Base-by-base conservation (phyloP, 2,329 filamentous ascomycete species). In the Talaromyces funiculosus region DNA sequence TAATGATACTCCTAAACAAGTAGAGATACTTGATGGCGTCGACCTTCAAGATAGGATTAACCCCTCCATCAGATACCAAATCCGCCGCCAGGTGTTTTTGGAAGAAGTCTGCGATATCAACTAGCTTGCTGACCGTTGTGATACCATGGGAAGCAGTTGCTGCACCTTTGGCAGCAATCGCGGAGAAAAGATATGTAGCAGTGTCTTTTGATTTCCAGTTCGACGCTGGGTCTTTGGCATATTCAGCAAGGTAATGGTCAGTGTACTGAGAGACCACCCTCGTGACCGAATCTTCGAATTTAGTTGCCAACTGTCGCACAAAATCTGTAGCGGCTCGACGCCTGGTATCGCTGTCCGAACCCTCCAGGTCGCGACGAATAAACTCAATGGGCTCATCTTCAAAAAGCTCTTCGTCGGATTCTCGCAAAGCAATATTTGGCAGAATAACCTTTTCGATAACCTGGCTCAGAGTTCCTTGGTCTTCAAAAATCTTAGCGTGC, bases 321-420 rank as follows among this genome's bases (percentile, higher is more conserved):
- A 99, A 99, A 73, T 97, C 94, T 0, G 93, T 97, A 0, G 95
- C 92, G 42, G 94, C 93, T 69, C 94, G 85, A 66, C 94, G 84
- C 70, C 94, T 84, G 1, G 94, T 99, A 72, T 97, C 94, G 59
- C 89, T 95, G 75, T 99, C 94, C 1, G 94, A 97, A 6, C 94
- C 94, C 74, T 99, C 94, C 53, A 99, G 81, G 74, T 99, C 94
- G 69, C 92, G 85, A 64, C 94, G 85, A 70, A 99, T 99, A 72
- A 96, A 99, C 75, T 99, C 94, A 66, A 99, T 99, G 0, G 94
- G 94, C 78, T 99, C 95, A 72, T 99, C 95, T 72, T 99, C 94
- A 68, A 99, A 97, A 66, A 96, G 83, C 73, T 99, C 94, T 59
- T 96, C 84, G 66, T 99, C 95, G 0, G 92, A 94, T 69, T 97